Base-by-base conservation (phyloP, 1,284 basidiomycete genomes). In the Ustilago xerochloae region DNA sequence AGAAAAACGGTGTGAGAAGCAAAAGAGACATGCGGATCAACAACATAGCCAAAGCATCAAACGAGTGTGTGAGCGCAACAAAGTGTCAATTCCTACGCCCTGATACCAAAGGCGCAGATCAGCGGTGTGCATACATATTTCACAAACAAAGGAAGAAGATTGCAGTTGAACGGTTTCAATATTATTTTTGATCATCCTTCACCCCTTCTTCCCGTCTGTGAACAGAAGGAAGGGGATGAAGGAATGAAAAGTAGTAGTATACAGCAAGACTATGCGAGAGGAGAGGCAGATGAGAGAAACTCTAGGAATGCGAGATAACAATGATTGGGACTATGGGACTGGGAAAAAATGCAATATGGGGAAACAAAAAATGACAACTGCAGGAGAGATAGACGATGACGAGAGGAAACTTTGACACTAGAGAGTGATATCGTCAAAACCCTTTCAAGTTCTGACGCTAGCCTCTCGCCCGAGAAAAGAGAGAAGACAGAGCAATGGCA, bases 361-460 rank as follows among this genome's bases (percentile, higher is more conserved):
- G 39, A 12, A 29, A 29, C 7, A 29, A 38, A 43, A n/a, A 29
- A 36, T 13, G 16, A 36, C 33, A 12, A 20, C 33, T 39, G 38
- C 38, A 10, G 33, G 45, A 41, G 46, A 36, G 15, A 35, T n/a
- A n/a, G n/a, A 57, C 20, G 56, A 35, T 47, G 45, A 57, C 43
- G 45, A 49, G 46, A 36, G 43, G n/a, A n/a, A 46, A 29, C 3
- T 5, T 12, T 18, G 13, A 54, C 32, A 9, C 29, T 4, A 30
- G 52, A 54, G 43, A 54, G 52, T 36, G 16, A 30, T 2, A 41
- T 46, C 20, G 29, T 30, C 8, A 39, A 39, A 16, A 39, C 38
- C 12, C 38, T 20, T 39, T 39, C 16, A 30, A 10, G 26, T 26
- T 15, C 6, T 6, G 3, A 48, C 15, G 13, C 29, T 39, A 26